Conservation (phyloP, 2,329 filamentous ascomycete genomes). For the Pyrenophora seminiperda region DNA sequence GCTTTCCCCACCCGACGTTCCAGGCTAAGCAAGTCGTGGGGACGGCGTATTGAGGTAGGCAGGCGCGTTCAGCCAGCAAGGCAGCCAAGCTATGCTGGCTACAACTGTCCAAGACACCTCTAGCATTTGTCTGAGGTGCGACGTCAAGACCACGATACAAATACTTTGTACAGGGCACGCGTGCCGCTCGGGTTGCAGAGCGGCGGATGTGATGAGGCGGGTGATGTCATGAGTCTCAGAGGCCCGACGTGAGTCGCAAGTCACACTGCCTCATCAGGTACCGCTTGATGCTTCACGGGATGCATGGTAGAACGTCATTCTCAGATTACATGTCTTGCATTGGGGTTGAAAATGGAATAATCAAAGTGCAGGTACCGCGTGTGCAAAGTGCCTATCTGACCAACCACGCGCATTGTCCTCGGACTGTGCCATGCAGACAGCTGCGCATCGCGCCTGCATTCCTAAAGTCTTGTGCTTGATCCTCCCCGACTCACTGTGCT, state of each 20-base stretch:
- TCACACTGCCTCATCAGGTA: conserved; percentile 37
- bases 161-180: too few species aligned
- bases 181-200: neutral
- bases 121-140: too few species aligned
- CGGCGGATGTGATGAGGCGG: conserved; percentile 20
- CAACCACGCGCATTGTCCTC: conserved; percentile 1
- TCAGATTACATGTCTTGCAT: conserved; percentile 26
- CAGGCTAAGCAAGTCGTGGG: too few species aligned
- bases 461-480: conserved; percentile 5
- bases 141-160: too few species aligned
- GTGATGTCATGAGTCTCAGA: conserved; percentile 41
- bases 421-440: neutral
- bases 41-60: too few species aligned
- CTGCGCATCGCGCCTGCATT: neutral
- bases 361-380: conserved; percentile 30
- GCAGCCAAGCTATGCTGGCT: too few species aligned
- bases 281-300: conserved; percentile 16
- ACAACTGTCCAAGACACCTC: too few species aligned
- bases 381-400: conserved; percentile 18
- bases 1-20: too few species aligned
- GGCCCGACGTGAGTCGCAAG: conserved; percentile 35
- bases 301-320: conserved; percentile 4
- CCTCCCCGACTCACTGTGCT: conserved; percentile 3
- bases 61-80: too few species aligned
- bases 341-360: conserved; percentile 24